Evolutionary conservation across 2,329 filamentous ascomycete species (phyloP).

Genomic region (Scortechinia acanthostroma): DNA sequence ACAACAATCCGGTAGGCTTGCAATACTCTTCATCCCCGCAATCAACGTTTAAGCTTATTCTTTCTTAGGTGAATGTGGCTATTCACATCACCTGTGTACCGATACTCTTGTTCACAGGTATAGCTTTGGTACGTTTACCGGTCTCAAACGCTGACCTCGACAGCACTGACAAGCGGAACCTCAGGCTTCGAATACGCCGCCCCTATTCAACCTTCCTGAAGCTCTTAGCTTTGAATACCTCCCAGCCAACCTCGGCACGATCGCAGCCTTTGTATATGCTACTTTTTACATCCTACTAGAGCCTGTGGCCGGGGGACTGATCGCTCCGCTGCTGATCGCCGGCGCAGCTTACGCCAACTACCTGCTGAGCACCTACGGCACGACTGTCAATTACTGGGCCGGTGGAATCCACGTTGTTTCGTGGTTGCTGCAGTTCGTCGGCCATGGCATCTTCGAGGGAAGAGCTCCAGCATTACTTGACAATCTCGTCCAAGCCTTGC

Average conservation of each 20-base stretch:
- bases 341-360: slow-evolving; percentile 49
- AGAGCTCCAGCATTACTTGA: slow-evolving; percentile 56
- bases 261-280: slow-evolving; percentile 44
- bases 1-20: slow-evolving; percentile 47
- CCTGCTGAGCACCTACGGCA: slow-evolving; percentile 47
- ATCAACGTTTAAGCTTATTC: too few relatives aligned
- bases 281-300: slow-evolving; percentile 57
- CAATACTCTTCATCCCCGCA: slow-evolving; percentile 9
- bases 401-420: slow-evolving; percentile 42
- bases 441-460: slow-evolving; percentile 55
- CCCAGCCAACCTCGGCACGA: slow-evolving; percentile 50
- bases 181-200: slow-evolving; percentile 46
- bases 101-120: slow-evolving; percentile 46
- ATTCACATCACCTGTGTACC: slow-evolving; percentile 63
- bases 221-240: slow-evolving; percentile 45
- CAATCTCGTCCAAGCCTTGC: slow-evolving; percentile 56
- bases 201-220: slow-evolving; percentile 42
- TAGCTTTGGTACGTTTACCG: slow-evolving; percentile 42
- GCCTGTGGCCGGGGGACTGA: slow-evolving; percentile 50
- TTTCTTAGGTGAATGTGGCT: slow-evolving; percentile 51
- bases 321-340: slow-evolving; percentile 46
- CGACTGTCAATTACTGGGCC: slow-evolving; percentile 51
- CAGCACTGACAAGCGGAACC: not conserved
- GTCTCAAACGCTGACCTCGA: not conserved
- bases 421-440: slow-evolving; percentile 58